Evolutionary conservation across 768 basidiomycete genomes (phyloP), one percentile per base, ranked within the genome.

Genomic region (Mycena leptocephala): DNA sequence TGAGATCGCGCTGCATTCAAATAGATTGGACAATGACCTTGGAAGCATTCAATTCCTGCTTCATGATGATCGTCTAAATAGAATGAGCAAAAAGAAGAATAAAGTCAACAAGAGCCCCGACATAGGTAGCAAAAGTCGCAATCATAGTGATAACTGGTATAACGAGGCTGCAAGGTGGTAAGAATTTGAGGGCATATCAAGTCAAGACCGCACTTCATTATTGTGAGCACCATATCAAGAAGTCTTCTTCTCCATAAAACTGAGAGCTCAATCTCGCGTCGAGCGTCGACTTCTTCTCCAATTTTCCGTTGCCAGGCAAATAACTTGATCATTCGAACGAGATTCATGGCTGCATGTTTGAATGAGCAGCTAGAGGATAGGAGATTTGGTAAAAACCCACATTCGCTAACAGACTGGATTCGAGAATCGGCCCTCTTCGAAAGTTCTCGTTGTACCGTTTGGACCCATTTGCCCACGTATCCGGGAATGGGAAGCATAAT

Each of bases 131-230:
- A 78, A 91, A 95, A 1, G 93, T 92, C n/a, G 89, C 87, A 56
- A 93, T 80, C 94, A 95, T 95, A 35, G 90, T 91, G 1, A 91
- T 28, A 6, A 94, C 81, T 0, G 94, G 94, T 58, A 94, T 88
- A 28, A 90, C 65, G 74, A 87, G 90, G 79, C 92, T 94, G 33
- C n/a, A 55, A 7, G 4, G 51, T 3, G 16, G 48, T 66, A 41
- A 66, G 55, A n/a, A 14, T 48, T 13, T 14, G 4, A 8, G 33
- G 20, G 7, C 20, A 22, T 35, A 35, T 5, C 24, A 35, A 30
- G 55, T 33, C 11, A 37, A 24, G 26, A 28, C 55, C 86, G 22
- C 76, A 90, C 89, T 89, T 89, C 70, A 88, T 73, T 61, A 83
- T 82, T 24, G 79, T 85, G 81, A 88, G 88, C 74, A 88, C 76